Evolutionary conservation across 2,329 filamentous ascomycete genomes (phyloP), one percentile per base, ranked within the genome.

Genomic region (Pleoardoris graminearum): DNA sequence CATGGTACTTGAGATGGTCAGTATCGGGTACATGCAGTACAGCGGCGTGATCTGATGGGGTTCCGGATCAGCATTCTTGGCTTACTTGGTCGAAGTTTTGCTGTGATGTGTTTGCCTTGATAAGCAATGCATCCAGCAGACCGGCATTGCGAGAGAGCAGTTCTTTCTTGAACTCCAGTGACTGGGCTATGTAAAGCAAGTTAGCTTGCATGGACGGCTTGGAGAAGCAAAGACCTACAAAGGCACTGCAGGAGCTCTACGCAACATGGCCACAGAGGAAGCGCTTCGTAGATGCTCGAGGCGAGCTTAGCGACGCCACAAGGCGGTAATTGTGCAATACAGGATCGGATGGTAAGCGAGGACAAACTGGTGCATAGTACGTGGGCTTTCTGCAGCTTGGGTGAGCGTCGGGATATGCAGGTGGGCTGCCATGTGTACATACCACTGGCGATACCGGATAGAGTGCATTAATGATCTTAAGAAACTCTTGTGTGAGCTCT

Each of bases 251-350:
- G 65, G 23, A 85, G 71, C 25, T 75, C 70, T 50, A 84, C 60
- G 4, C 80, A 76, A 54, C 80, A 79, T 3, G 77, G 73, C 68
- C 80, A 82, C 39, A 77, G 74, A 29, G 79, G 75, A 30, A 85
- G 66, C 22, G 77, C 79, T 53, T 81, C 76, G 25, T 80, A 64
- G n/a, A 82, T 58, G 16, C 68, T 58, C n/a, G 56, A 55, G 12
- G 64, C 68, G 36, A 85, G 67, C 19, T 70, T 65, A 10, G 70
- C 67, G 39, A 83, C 66, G 44, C 79, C 77, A 61, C 82, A 84
- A 23, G 75, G 74, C 52, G 81, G 78, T 16, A 68, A 73, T 29
- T 74, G 64, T 3, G 59, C 51, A 21, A 79, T 75, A 77, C 80
- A 84, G 21, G 66, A 65, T 7, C 67, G 66, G 12, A 84, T 70